Base-by-base conservation (phyloP, 2,329 filamentous ascomycete species). In the Delphinella strobiligena region DNA sequence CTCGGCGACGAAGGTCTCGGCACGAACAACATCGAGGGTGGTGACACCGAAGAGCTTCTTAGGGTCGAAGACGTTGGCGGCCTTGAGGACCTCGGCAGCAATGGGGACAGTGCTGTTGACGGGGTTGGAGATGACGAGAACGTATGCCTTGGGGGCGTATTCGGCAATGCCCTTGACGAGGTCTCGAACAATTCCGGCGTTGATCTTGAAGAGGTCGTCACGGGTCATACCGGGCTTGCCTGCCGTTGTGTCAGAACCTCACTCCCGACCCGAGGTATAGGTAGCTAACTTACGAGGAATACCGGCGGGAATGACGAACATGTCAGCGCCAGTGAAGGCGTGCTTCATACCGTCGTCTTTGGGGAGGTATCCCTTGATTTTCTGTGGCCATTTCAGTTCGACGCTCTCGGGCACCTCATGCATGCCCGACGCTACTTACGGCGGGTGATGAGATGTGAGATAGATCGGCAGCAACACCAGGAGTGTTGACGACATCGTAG, bases 151-250 rank as follows among this genome's bases (percentile, higher is more conserved):
- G 61, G 91, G 91, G 61, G 80, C 80, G 58, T 82, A 78, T 61
- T 95, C 80, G 53, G 89, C 87, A 54, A 86, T 78, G 38, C 83
- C 80, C 72, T 93, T 82, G 54, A 93, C 81, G 51, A 98, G 75
- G 53, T 85, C 87, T 69, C 91, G 86, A 60, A 98, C 91, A 59
- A 98, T 98, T 55, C 88, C 85, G 45, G 91, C 91, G 64, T 98
- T 98, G 74, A 95, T 94, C 71, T 95, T 95, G 82, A 98, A 98
- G 44, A 98, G 84, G 61, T 96, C 91, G 58, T 98, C 91, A 70
- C 91, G 87, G 65, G 84, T 95, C 91, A 98, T 98, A 58, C 91
- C 91, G 55, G 91, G 91, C 76, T 96, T 96, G 69, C 89, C 89
- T 95, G 49, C 43, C 44, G 43, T 12, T 38, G 49, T 27, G 24